These are phyloP conservation scores for Colletotrichum caudatum DNA, from an alignment of 2,329 filamentous ascomycete species.

Conservation along the genomic window DNA sequence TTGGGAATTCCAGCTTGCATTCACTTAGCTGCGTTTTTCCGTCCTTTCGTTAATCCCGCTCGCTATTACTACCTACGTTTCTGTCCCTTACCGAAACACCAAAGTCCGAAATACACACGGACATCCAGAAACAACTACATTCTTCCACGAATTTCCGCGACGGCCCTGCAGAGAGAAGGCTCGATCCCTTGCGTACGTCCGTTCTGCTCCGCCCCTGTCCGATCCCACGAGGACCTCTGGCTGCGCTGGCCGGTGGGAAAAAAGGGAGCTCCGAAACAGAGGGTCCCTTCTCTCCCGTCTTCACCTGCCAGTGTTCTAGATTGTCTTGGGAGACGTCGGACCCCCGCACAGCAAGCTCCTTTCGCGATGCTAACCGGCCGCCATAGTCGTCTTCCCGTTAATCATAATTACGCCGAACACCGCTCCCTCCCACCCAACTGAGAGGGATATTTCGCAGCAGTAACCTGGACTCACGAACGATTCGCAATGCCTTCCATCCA, in stretches of 20 bases:
- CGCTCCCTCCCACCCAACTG: slow-evolving; percentile 3
- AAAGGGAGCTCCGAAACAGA: slow-evolving; percentile 28
- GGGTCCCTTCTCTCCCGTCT: slow-evolving; percentile 17
- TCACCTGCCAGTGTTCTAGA: slow-evolving; percentile 32
- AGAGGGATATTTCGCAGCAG: slow-evolving; percentile 26
- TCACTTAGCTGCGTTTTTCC: slow-evolving; percentile 61
- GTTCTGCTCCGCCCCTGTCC: slow-evolving; percentile 1
- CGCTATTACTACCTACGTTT: slow-evolving; percentile 27
- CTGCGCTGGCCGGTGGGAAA: slow-evolving; percentile 21
- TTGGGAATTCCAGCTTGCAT: slow-evolving; percentile 58
- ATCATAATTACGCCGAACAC: slow-evolving; percentile 34
- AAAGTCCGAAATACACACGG: slow-evolving; percentile 37
- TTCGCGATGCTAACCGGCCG: slow-evolving; percentile 29
- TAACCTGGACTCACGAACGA: slow-evolving; percentile 22
- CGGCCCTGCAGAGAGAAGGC: slow-evolving; percentile 36
- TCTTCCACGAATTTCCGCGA: slow-evolving; percentile 37
- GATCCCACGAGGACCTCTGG: not conserved
- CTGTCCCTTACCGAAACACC: not conserved
- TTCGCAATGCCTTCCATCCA: slow-evolving; percentile 54
- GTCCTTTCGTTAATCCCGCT: slow-evolving; percentile 59
- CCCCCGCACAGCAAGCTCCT: slow-evolving; percentile 20
- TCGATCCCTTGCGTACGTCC: slow-evolving; percentile 41
- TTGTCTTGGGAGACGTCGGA: slow-evolving; percentile 27
- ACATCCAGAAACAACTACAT: slow-evolving; percentile 38
- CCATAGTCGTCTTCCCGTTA: slow-evolving; percentile 31